A percentile compares a stretch with the other conserved stretches of the same genome.
These are phyloP conservation scores for Cordia subcordata DNA, from an alignment of 257 asterid genomes.

Conservation along the genomic window DNA sequence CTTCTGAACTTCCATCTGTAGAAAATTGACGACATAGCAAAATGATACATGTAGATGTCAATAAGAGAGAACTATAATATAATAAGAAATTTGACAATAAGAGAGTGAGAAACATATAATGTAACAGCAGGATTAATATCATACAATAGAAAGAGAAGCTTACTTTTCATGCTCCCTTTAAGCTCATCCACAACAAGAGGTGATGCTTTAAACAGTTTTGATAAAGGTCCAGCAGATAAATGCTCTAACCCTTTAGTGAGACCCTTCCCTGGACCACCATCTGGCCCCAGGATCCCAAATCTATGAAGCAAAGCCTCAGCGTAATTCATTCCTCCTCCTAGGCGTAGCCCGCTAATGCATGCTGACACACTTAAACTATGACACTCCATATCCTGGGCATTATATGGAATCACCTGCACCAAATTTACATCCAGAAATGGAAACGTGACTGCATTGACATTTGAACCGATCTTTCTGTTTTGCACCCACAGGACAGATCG, in stretches of 20 bases:
- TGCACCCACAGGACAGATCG: conserved; percentile 95
- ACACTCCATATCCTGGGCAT: conserved; percentile 71
- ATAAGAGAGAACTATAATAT: neutral
- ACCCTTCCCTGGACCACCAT: conserved; percentile 98
- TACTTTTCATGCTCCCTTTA: conserved; percentile 41
- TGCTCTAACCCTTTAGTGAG: conserved; percentile 79
- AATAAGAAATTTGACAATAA: no score
- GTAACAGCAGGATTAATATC: conserved; percentile 6
- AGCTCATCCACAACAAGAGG: conserved; percentile 45
- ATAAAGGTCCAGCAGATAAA: conserved; percentile 80
- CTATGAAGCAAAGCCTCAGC: conserved; percentile 88
- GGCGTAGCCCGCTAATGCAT: conserved; percentile 82
- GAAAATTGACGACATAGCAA: conserved; percentile 13
- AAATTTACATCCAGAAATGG: conserved; percentile 68
- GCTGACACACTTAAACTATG: conserved; percentile 84
- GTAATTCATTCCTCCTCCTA: conserved; percentile 95
- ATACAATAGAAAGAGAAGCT: conserved; percentile 20
- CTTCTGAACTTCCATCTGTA: conserved; percentile 50
- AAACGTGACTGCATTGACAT: conserved; percentile 24
- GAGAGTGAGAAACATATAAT: neutral
- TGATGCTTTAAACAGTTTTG: conserved; percentile 74
- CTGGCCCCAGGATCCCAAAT: conserved; percentile 93
- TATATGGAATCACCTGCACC: conserved; percentile 80
- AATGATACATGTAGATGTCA: neutral
- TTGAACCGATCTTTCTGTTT: conserved; percentile 41